Conservation (phyloP, 257 asterid species). For the Plantago major region DNA sequence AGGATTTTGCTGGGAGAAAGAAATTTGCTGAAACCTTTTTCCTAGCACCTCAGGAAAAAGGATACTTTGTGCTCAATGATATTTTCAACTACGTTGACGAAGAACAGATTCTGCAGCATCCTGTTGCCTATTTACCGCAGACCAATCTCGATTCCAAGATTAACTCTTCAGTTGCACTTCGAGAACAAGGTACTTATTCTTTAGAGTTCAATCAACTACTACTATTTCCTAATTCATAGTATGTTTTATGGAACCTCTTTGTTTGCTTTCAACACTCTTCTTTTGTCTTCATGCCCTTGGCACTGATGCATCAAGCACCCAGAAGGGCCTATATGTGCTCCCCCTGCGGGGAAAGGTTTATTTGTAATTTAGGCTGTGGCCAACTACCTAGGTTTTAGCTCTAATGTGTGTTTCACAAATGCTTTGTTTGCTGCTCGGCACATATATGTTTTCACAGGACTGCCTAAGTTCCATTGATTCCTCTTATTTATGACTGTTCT, state of each 20-base stretch:
- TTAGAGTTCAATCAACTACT: slow-evolving; percentile 2
- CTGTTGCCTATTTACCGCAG: slow-evolving; percentile 61
- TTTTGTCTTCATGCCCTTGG: no score
- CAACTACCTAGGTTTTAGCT: no score
- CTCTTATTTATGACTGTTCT: background rate
- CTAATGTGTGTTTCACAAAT: no score
- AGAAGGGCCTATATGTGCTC: no score
- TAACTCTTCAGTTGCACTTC: slow-evolving; percentile 46
- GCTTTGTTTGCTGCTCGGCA: background rate
- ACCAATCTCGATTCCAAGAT: slow-evolving; percentile 53
- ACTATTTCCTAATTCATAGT: background rate
- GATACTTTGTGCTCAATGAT: slow-evolving; percentile 82
- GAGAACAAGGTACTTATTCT: slow-evolving; percentile 56
- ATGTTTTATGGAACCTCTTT: no score
- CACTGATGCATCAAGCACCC: no score
- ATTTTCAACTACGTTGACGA: slow-evolving; percentile 83
- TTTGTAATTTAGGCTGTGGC: background rate
- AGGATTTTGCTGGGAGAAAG: slow-evolving; percentile 61
- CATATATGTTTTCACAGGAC: no score
- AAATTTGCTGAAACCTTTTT: slow-evolving; percentile 86
- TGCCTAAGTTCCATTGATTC: no score
- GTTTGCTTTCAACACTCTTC: no score
- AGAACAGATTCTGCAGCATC: slow-evolving; percentile 64
- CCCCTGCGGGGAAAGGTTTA: background rate
- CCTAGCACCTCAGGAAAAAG: slow-evolving; percentile 96